These are phyloP conservation scores for Zygoascus hellenicus DNA, from an alignment of 1,139 yeast genomes.

Conservation along the genomic window DNA sequence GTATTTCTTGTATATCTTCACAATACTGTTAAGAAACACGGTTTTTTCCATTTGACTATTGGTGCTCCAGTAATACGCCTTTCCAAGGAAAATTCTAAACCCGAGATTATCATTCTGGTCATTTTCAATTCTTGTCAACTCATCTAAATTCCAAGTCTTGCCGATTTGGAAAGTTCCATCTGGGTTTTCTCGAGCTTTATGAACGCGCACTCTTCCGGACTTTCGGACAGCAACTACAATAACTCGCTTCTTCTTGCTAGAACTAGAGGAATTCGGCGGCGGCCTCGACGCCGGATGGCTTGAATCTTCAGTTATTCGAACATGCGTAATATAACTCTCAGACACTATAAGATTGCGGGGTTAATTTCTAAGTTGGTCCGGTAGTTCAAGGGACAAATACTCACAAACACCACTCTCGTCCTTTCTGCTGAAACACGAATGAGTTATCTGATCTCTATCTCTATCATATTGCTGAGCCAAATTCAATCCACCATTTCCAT, in stretches of 20 bases:
- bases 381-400: constrained; percentile 5
- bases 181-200: constrained; percentile 78
- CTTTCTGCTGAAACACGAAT: constrained; percentile 19
- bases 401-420: constrained; percentile 19
- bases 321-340: constrained; percentile 56
- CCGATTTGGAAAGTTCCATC: constrained; percentile 83
- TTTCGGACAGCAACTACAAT: constrained; percentile 46
- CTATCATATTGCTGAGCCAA: constrained; percentile 15
- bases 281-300: constrained; percentile 27
- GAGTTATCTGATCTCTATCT: constrained; percentile 18
- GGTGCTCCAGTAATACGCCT: constrained; percentile 82
- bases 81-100: constrained; percentile 59
- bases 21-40: constrained; percentile 57
- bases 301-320: constrained; percentile 38
- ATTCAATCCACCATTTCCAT: neutral
- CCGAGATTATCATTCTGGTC: constrained; percentile 40
- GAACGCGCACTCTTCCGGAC: constrained; percentile 64
- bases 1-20: constrained; percentile 60
- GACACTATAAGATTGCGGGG: constrained; percentile 16
- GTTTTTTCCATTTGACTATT: constrained; percentile 61
- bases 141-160: constrained; percentile 85
- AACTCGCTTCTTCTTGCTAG: constrained; percentile 26
- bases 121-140: constrained; percentile 52
- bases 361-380: no score
- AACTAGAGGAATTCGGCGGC: constrained; percentile 26